A percentile compares a stretch with the other conserved stretches of the same genome.
Conservation (phyloP, 2,329 filamentous ascomycete species). For the Pseudocercospora crystallina region DNA sequence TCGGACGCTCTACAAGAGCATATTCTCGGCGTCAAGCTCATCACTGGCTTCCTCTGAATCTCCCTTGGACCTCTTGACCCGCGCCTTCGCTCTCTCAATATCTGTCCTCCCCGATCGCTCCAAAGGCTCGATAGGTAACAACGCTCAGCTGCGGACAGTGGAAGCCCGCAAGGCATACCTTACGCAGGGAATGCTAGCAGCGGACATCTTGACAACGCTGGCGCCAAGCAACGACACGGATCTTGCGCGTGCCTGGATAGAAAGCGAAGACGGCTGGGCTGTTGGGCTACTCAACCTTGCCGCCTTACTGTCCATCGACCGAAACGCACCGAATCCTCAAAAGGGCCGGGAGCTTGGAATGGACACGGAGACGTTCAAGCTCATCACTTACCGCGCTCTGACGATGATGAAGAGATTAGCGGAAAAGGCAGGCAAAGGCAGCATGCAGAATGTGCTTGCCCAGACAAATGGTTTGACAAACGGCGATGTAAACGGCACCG, state of each 20-base stretch:
- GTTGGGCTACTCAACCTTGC: conserved; percentile 75
- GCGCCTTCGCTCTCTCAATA: conserved; percentile 82
- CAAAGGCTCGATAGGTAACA: conserved; percentile 50
- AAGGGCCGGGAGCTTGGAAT: conserved; percentile 26
- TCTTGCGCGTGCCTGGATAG: conserved; percentile 76
- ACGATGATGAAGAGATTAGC: conserved; percentile 49
- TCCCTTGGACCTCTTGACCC: conserved; percentile 78
- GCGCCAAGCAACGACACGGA: conserved; percentile 48
- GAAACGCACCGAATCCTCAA: conserved; percentile 18
- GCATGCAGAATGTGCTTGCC: conserved; percentile 21
- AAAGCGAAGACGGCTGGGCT: conserved; percentile 79
- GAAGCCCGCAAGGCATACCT: conserved; percentile 84
- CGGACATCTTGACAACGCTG: conserved; percentile 80
- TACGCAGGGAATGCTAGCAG: conserved; percentile 87
- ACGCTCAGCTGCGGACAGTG: conserved; percentile 60
- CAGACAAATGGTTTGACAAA: conserved; percentile 8
- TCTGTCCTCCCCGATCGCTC: conserved; percentile 76
- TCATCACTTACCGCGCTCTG: conserved; percentile 45
- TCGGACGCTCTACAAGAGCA: conserved; percentile 74
- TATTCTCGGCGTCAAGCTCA: conserved; percentile 68
- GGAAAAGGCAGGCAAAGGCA: conserved; percentile 40
- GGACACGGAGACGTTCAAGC: conserved; percentile 34
- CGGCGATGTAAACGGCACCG: conserved; percentile 21
- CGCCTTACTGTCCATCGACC: conserved; percentile 68
- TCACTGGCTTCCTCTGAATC: conserved; percentile 39